Base-by-base conservation (phyloP, 1,284 basidiomycete genomes). In the Microbotryomycetes sp. region DNA sequence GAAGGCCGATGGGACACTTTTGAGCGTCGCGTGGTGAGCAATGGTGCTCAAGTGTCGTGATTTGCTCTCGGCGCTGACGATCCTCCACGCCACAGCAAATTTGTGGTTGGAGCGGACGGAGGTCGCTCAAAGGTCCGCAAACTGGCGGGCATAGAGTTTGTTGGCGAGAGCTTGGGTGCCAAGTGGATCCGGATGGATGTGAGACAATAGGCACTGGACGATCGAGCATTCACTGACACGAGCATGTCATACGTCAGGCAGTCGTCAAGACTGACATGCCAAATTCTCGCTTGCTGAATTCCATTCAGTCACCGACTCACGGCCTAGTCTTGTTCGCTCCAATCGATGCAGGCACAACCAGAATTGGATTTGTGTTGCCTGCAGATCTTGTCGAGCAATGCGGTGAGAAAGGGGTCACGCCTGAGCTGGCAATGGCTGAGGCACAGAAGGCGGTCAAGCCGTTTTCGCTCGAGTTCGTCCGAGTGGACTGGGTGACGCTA, bases 401-500 rank as follows among this genome's bases (percentile, higher is more conserved):
- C 32, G 81, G 76, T 68, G 47, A 62, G 72, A 53, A 51, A 14
- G 63, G 36, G 31, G 65, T 73, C 42, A 73, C 67, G 16, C 70
- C 68, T n/a, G 71, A 74, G 56, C 66, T 65, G 25, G 68, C 72
- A 52, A 70, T 72, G 60, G 57, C 64, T 32, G 70, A 72, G 54
- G 73, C 72, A 28, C 70, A 73, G 61, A 69, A 70, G 64, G 74
- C 73, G 49, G 63, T 76, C 47, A 53, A 60, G 25, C 74, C 74
- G 12, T 76, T 73, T 70, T 58, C 52, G 14, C 62, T 76, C 42
- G 73, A 75, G 51, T 70, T 74, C 52, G 62, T 63, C 30, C 61
- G 66, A 56, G 67, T 74, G 54, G 74, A 75, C 63, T 76, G 74
- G 74, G 73, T 70, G 62, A 74, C 72, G 15, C 69, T 72, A 25